A percentile compares a stretch with the other conserved stretches of the same genome.
Evolutionary conservation across 306 rosid genomes (phyloP).

Genomic region (Cucurbita maxima): DNA sequence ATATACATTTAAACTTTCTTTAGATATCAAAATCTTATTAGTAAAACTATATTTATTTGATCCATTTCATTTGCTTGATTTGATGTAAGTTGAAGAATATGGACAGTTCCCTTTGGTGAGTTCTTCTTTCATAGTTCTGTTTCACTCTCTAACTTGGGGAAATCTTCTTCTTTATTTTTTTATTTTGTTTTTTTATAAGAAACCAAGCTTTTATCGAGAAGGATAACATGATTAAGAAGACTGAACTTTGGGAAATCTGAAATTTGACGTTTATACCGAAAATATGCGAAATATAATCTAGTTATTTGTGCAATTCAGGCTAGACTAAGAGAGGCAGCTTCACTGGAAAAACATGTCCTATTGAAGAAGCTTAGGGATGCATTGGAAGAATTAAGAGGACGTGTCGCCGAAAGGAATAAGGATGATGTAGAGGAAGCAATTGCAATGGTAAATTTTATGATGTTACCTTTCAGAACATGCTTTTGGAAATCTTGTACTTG

Average conservation of each 20-base stretch:
- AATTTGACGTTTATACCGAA: not conserved
- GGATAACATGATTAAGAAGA: too few relatives aligned
- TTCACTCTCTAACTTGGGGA: not conserved
- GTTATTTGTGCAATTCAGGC: slow-evolving; percentile 44
- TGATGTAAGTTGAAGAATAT: not conserved
- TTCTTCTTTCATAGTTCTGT: not conserved
- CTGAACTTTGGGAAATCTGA: not conserved
- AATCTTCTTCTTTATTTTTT: too few relatives aligned
- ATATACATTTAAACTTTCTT: not conserved
- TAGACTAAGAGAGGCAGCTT: slow-evolving; percentile 77
- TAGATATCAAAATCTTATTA: not conserved
- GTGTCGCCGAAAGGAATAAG: slow-evolving; percentile 68
- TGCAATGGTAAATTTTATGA: slow-evolving; percentile 51
- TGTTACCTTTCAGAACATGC: not conserved
- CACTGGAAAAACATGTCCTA: slow-evolving; percentile 78
- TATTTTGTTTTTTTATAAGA: too few relatives aligned
- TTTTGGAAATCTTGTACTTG: not conserved
- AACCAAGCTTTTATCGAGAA: too few relatives aligned
- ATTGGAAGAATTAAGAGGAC: slow-evolving; percentile 69
- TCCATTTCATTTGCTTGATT: not conserved
- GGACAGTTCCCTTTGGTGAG: not conserved
- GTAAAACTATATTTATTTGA: not conserved
- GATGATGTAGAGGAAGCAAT: slow-evolving; percentile 79
- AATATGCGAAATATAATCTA: not conserved
- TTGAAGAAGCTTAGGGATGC: slow-evolving; percentile 94